Percentiles rank a stretch among this genome's conserved stretches.
Conservation (phyloP, 2,329 filamentous ascomycete species). For the Drechslera avenae region DNA sequence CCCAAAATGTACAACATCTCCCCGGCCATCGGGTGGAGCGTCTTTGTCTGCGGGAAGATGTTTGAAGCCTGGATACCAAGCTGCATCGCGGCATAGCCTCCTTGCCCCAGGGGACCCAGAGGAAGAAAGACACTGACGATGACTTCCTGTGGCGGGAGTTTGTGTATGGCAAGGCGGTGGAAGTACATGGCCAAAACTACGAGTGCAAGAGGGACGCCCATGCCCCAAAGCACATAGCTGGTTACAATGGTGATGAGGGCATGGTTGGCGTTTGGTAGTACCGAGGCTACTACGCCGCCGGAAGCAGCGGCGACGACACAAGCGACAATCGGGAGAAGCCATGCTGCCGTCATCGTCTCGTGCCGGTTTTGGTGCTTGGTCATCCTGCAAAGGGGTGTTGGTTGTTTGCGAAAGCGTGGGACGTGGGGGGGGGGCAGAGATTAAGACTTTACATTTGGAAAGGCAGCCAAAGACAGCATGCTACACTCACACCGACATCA, state of each 20-base stretch:
- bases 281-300: slow-evolving; percentile 65
- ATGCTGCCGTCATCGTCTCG: slow-evolving; percentile 64
- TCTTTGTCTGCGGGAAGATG: slow-evolving; percentile 48
- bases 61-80: slow-evolving; percentile 53
- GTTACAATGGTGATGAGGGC: slow-evolving; percentile 65
- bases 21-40: slow-evolving; percentile 52
- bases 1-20: slow-evolving; percentile 64
- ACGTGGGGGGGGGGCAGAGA: too few relatives aligned
- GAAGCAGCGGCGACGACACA: slow-evolving; percentile 68
- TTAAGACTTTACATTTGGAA: slow-evolving; percentile 30
- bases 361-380: slow-evolving; percentile 33
- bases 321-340: slow-evolving; percentile 69
- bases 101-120: slow-evolving; percentile 69
- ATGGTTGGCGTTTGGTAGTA: slow-evolving; percentile 60
- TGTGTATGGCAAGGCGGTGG: slow-evolving; percentile 69
- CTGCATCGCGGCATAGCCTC: slow-evolving; percentile 63
- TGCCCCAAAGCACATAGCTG: slow-evolving; percentile 71
- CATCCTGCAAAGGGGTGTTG: slow-evolving; percentile 25
- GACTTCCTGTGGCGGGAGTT: slow-evolving; percentile 67
- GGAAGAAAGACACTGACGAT: slow-evolving; percentile 72
- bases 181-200: slow-evolving; percentile 70
- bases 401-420: too few relatives aligned
- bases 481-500: slow-evolving; percentile 51
- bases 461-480: slow-evolving; percentile 44
- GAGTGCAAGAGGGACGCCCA: slow-evolving; percentile 64